phyloP scores from a whole-genome alignment of 1,284 basidiomycete genomes.

The Xerocomus nothofagi region DNA sequence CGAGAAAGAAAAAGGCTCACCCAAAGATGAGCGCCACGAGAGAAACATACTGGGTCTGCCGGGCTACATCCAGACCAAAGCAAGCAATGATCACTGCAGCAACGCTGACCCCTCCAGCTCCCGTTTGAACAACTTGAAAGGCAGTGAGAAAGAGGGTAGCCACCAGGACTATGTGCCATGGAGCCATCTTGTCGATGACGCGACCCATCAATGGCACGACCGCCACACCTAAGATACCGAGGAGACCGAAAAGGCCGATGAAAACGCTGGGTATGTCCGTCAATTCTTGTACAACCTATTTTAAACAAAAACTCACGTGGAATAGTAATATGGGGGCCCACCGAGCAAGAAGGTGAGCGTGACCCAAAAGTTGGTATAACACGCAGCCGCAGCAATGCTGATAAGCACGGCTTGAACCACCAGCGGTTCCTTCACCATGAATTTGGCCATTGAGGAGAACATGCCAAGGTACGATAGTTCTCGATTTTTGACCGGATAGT shows the following conservation, averaged over 20 bases:
- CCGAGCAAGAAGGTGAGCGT: slow-evolving; percentile 69
- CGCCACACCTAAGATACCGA: slow-evolving; percentile 49
- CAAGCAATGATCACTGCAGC: slow-evolving; percentile 47
- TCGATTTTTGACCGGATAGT: slow-evolving; percentile 63
- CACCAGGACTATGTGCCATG: slow-evolving; percentile 49
- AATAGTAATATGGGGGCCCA: slow-evolving; percentile 59
- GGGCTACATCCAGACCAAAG: slow-evolving; percentile 48
- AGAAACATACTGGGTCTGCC: slow-evolving; percentile 47
- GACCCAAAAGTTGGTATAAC: slow-evolving; percentile 67
- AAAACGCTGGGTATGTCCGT: slow-evolving; percentile 33
- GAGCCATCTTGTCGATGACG: slow-evolving; percentile 49
- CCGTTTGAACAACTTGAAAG: slow-evolving; percentile 44
- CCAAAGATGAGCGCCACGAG: slow-evolving; percentile 42
- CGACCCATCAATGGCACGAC: slow-evolving; percentile 51
- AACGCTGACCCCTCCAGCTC: slow-evolving; percentile 45
- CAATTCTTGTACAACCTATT: neutral
- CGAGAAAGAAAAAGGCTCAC: slow-evolving; percentile 2
- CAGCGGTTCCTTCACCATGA: slow-evolving; percentile 61
- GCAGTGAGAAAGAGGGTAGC: slow-evolving; percentile 36
- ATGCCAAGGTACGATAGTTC: slow-evolving; percentile 58
- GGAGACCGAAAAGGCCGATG: slow-evolving; percentile 56
- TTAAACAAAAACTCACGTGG: slow-evolving; percentile 44
- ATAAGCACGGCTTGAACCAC: slow-evolving; percentile 60
- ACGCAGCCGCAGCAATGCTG: slow-evolving; percentile 52
- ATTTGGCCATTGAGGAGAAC: slow-evolving; percentile 62